Evolutionary conservation across 352 stramenopile genomes (phyloP).

Genomic region (Discostella stelligera): DNA sequence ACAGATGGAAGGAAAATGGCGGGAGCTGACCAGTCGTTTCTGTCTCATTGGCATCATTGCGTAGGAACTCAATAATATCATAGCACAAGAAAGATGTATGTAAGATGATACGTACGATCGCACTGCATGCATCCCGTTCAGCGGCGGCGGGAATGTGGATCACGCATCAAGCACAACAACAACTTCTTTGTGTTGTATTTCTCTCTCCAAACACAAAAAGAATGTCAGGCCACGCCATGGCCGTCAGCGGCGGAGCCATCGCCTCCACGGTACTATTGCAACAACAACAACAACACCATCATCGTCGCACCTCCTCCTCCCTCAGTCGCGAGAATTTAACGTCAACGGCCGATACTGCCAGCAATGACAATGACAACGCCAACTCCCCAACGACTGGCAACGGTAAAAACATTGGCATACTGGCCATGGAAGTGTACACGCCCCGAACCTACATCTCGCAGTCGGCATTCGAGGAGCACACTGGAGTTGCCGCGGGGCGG

Average conservation of each 20-base stretch:
- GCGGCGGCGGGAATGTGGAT: too few relatives aligned
- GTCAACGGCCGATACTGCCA: background rate
- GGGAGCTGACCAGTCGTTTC: too few relatives aligned
- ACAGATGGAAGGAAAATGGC: too few relatives aligned
- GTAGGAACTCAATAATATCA: too few relatives aligned
- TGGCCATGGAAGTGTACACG: slow-evolving; percentile 96
- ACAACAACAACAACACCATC: background rate
- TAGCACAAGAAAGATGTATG: too few relatives aligned
- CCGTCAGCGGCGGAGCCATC: slow-evolving; percentile 17
- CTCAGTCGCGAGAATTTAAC: background rate
- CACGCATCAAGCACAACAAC: too few relatives aligned
- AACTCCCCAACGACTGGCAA: slow-evolving; percentile 17
- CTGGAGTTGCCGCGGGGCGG: slow-evolving; percentile 86
- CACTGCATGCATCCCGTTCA: too few relatives aligned
- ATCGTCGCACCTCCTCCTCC: slow-evolving; percentile 4
- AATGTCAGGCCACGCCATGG: slow-evolving; percentile 18
- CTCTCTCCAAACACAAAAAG: too few relatives aligned
- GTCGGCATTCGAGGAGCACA: slow-evolving; percentile 91
- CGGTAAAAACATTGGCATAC: slow-evolving; percentile 90
- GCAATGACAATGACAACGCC: background rate
- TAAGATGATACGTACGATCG: too few relatives aligned
- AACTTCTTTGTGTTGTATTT: too few relatives aligned
- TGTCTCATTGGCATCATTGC: too few relatives aligned
- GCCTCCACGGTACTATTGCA: slow-evolving; percentile 1
- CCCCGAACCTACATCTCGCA: slow-evolving; percentile 91